These are phyloP conservation scores for Lolium perenne DNA, from an alignment of 176 grass and related monocot species.

Conservation along the genomic window DNA sequence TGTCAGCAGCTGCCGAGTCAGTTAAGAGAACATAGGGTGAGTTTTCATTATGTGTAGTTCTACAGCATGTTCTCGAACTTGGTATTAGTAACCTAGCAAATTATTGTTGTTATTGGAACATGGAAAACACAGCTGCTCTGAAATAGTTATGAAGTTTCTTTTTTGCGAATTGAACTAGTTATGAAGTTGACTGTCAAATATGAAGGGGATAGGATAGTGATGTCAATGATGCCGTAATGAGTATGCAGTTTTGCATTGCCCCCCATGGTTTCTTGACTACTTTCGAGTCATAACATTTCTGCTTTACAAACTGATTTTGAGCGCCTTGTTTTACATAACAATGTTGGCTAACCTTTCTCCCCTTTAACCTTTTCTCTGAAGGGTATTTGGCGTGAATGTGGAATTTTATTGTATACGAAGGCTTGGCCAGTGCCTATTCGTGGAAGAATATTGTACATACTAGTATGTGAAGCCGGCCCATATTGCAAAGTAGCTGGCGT, in stretches of 20 bases:
- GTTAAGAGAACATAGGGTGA: constrained; percentile 54
- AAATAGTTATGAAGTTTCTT: not conserved
- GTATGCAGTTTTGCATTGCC: not conserved
- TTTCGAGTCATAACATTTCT: not conserved
- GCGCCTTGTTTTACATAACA: not conserved
- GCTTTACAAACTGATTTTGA: not conserved
- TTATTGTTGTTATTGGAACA: constrained; percentile 26
- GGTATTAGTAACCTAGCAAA: not conserved
- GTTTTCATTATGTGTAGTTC: constrained; percentile 22
- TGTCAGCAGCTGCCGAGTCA: constrained; percentile 52
- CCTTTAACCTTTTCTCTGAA: constrained; percentile 21
- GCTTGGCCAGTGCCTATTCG: not conserved
- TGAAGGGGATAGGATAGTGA: constrained; percentile 1
- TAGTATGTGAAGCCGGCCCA: constrained; percentile 46
- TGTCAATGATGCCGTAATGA: no score
- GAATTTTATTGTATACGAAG: constrained; percentile 29
- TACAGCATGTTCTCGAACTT: not conserved
- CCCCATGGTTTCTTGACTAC: not conserved
- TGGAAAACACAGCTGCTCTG: not conserved
- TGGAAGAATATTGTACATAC: constrained; percentile 58
- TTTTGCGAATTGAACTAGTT: not conserved
- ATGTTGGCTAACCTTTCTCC: constrained; percentile 6
- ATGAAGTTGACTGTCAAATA: not conserved
- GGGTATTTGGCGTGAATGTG: constrained; percentile 15
- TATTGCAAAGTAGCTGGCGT: constrained; percentile 44